Conservation (phyloP, 2,329 filamentous ascomycete species). For the Trichothecium roseum region DNA sequence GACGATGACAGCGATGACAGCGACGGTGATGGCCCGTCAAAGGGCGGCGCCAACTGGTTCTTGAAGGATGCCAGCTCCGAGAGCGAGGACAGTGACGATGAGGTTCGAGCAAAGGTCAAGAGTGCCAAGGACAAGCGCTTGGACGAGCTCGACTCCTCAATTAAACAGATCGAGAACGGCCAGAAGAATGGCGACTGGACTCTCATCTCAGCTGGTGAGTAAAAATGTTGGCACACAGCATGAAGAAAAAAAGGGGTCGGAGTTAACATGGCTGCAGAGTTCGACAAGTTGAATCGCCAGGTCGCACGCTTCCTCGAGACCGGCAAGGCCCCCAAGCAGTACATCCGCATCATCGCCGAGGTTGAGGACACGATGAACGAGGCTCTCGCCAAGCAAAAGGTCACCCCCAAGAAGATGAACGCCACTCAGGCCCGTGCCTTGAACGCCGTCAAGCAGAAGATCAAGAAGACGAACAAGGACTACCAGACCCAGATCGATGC, state of each 20-base stretch:
- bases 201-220: slow-evolving; percentile 75
- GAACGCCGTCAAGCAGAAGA: slow-evolving; percentile 94
- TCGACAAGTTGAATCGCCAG: slow-evolving; percentile 88
- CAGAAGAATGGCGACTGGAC: slow-evolving; percentile 98
- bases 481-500: slow-evolving; percentile 79
- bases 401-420: slow-evolving; percentile 97
- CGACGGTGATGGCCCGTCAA: slow-evolving; percentile 45
- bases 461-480: slow-evolving; percentile 98
- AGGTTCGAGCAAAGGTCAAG: slow-evolving; percentile 79
- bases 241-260: background rate
- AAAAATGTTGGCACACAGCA: background rate
- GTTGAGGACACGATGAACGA: slow-evolving; percentile 93
- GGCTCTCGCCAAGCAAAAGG: slow-evolving; percentile 89
- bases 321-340: slow-evolving; percentile 76
- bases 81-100: slow-evolving; percentile 79
- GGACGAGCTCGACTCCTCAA: slow-evolving; percentile 84
- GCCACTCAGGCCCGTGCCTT: slow-evolving; percentile 86
- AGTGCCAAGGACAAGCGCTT: slow-evolving; percentile 96
- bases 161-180: slow-evolving; percentile 89
- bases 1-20: slow-evolving; percentile 51
- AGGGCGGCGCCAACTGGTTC: slow-evolving; percentile 65
- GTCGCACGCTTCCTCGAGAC: slow-evolving; percentile 67
- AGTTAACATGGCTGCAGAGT: slow-evolving; percentile 47
- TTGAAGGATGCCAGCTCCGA: slow-evolving; percentile 65
- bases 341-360: slow-evolving; percentile 87